Evolutionary conservation across 805 yeast genomes (phyloP).

Genomic region (Blastobotrys attinorum): DNA sequence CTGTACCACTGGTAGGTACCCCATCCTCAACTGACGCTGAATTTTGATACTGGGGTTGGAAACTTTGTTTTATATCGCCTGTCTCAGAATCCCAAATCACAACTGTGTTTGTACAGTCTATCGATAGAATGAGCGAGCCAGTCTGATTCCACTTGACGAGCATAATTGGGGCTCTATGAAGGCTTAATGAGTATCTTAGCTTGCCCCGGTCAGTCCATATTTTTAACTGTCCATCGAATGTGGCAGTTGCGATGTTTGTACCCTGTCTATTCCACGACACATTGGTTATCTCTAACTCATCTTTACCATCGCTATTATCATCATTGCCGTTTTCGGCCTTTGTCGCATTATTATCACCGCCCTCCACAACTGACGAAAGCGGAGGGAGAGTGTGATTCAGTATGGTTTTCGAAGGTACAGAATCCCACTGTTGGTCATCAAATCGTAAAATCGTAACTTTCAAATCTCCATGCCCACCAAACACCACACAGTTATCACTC

Average conservation of each 20-base stretch:
- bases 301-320: neutral
- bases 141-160: slow-evolving; percentile 53
- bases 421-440: neutral
- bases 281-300: slow-evolving; percentile 21
- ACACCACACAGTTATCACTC: neutral
- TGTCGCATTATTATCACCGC: neutral
- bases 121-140: slow-evolving; percentile 47
- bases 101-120: slow-evolving; percentile 47
- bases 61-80: slow-evolving; percentile 34
- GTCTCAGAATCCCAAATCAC: slow-evolving; percentile 61
- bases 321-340: neutral
- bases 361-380: no score
- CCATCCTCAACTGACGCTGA: slow-evolving; percentile 2
- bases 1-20: slow-evolving; percentile 35
- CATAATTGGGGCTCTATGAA: slow-evolving; percentile 49
- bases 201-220: slow-evolving; percentile 73
- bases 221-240: slow-evolving; percentile 63
- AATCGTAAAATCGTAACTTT: neutral
- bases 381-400: neutral
- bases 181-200: slow-evolving; percentile 43
- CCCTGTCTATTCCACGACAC: slow-evolving; percentile 64
- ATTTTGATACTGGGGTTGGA: slow-evolving; percentile 7
- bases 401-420: neutral
- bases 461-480: neutral
- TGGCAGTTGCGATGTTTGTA: slow-evolving; percentile 50